Evolutionary conservation across 2,329 filamentous ascomycete genomes (phyloP), one percentile per base, ranked within the genome.

Genomic region (Fusarium sacchari): DNA sequence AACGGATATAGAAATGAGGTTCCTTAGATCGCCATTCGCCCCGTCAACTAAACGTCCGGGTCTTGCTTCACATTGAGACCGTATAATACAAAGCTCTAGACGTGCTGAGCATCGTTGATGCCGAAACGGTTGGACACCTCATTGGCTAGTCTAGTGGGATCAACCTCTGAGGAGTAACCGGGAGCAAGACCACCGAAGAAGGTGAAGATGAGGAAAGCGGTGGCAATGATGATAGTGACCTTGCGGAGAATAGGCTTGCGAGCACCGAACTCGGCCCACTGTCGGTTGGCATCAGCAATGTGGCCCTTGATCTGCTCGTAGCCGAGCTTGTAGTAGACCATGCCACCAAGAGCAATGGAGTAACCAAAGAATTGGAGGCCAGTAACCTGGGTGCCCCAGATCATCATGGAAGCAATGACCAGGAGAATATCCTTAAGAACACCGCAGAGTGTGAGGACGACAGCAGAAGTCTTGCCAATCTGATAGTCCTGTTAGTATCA

Each of bases 371-470:
- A 92, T 86, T 96, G 94, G 64, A 96, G 89, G 62, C 85, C 85
- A 22, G 92, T 90, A 72, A 96, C 91, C 58, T 91, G 89, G 72
- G 93, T 93, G 77, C 90, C 89, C 92, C 93, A 96, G 82, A 96
- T 93, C 74, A 93, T 82, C 90, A 95, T 94, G 70, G 93, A 95
- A 50, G 92, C 92, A 60, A 87, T 86, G 67, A 96, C 94, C 57
- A 96, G 91, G 78, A 96, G 88, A 67, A 96, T 94, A 83, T 96
- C 94, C 88, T 96, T 96, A 73, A 96, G 90, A 43, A 96, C 93
- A 86, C 94, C 94, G 80, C 93, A 96, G 52, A 96, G 92, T 37
- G 94, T 96, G 79, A 96, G 91, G 77, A 96, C 92, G 61, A 96
- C 91, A 59, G 93, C 94, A 2, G 93, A 96, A 22, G 94, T 96